Percentiles rank a stretch among this genome's conserved stretches.
phyloP scores from a whole-genome alignment of 805 yeast species.

The Geotrichum ghanense region DNA sequence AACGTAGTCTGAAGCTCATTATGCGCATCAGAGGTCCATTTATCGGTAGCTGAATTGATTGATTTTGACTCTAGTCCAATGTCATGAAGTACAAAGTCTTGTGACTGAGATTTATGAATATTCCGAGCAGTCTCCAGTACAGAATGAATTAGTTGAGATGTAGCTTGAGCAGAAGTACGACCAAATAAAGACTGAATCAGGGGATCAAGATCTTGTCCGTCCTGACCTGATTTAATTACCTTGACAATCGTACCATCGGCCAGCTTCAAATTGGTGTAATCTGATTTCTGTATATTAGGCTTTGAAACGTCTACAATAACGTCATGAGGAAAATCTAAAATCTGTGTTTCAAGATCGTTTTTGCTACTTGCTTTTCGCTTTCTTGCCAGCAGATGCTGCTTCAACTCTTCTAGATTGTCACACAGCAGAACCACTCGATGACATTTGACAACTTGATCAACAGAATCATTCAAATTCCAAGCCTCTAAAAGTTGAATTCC shows the following conservation, averaged over 20 bases:
- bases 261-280: neutral
- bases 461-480: neutral
- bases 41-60: neutral
- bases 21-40: constrained; percentile 29
- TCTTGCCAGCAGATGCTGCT: neutral
- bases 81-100: neutral
- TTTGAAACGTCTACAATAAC: neutral
- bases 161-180: neutral
- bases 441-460: neutral
- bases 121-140: neutral
- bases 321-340: neutral
- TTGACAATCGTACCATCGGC: neutral
- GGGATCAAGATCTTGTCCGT: neutral
- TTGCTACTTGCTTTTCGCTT: neutral
- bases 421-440: neutral
- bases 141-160: neutral
- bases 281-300: neutral
- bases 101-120: neutral
- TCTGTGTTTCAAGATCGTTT: neutral
- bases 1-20: constrained; percentile 26
- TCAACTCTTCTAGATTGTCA: neutral
- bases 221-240: neutral
- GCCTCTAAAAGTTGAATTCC: neutral
- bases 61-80: neutral
- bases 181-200: neutral